Evolutionary conservation across 805 yeast genomes (phyloP).

Genomic region (Metschnikowia lachancei): DNA sequence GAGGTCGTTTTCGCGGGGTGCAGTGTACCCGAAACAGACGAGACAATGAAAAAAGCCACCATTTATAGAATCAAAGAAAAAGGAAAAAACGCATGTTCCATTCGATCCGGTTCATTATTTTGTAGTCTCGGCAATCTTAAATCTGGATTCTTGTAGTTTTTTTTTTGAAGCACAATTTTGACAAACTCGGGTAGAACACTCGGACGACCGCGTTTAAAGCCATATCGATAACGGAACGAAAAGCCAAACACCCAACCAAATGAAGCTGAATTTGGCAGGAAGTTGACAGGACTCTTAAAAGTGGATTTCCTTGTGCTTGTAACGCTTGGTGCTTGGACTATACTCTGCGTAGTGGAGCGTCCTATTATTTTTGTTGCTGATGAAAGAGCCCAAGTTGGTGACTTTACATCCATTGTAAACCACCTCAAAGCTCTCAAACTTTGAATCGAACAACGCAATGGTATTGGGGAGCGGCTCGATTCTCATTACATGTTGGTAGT

Average conservation of each 20-base stretch:
- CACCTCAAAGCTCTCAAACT: conserved; percentile 68
- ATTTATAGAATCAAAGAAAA: too few species aligned
- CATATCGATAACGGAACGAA: too few species aligned
- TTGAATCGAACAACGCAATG: conserved; percentile 61
- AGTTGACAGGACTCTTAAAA: conserved; percentile 6
- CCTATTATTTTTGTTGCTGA: conserved; percentile 33
- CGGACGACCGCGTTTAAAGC: too few species aligned
- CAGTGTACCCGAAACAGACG: not conserved
- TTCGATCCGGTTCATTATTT: too few species aligned
- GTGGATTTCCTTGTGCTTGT: conserved; percentile 41
- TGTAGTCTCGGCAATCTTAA: too few species aligned
- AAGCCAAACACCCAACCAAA: too few species aligned
- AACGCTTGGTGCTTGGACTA: conserved; percentile 54
- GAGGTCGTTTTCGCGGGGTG: not conserved
- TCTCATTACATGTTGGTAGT: conserved; percentile 64
- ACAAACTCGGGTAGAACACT: too few species aligned
- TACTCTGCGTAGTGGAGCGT: conserved; percentile 70
- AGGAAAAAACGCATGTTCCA: too few species aligned
- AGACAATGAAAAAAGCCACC: not conserved
- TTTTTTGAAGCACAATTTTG: too few species aligned
- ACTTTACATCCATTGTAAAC: conserved; percentile 82
- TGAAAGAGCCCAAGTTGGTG: conserved; percentile 61
- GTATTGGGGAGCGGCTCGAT: conserved; percentile 76
- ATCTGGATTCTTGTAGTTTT: too few species aligned
- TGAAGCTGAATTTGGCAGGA: too few species aligned